phyloP scores from a whole-genome alignment of 495 filamentous ascomycete species.

The Penicillium herquei region DNA sequence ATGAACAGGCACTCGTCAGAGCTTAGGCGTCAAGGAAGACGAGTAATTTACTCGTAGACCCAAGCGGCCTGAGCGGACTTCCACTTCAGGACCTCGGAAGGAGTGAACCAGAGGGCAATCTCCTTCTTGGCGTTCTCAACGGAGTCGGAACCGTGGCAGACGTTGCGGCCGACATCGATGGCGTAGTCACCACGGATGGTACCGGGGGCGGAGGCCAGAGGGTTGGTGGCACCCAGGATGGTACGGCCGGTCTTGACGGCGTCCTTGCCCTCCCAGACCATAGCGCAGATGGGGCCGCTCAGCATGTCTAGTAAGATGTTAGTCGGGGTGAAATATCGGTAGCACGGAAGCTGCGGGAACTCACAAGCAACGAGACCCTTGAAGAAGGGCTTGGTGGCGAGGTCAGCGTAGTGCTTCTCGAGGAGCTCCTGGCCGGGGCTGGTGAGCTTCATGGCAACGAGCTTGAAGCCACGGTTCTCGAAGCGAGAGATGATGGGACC shows the following conservation, averaged over 20 bases:
- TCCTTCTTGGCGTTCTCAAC: constrained; percentile 99
- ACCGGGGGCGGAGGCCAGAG: constrained; percentile 84
- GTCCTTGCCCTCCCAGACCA: constrained; percentile 98
- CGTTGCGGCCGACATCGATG: constrained; percentile 91
- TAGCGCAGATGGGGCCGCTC: constrained; percentile 93
- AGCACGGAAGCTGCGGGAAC: constrained; percentile 19
- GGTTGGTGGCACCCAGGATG: constrained; percentile 98
- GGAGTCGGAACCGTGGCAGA: constrained; percentile 98
- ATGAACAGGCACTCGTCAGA: constrained; percentile 15
- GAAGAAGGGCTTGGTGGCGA: constrained; percentile 95
- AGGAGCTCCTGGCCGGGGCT: constrained; percentile 87
- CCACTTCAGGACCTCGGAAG: constrained; percentile 76
- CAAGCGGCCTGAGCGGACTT: constrained; percentile 78
- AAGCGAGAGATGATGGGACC: constrained; percentile 96
- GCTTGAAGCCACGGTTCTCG: constrained; percentile 96
- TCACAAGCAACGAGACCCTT: constrained; percentile 82
- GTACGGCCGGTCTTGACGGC: constrained; percentile 95
- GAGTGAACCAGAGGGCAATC: constrained; percentile 95
- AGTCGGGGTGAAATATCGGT: constrained; percentile 3
- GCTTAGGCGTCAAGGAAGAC: constrained; percentile 13
- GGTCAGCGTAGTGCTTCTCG: constrained; percentile 95
- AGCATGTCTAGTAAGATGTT: constrained; percentile 73
- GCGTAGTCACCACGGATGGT: constrained; percentile 93
- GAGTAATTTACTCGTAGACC: constrained; percentile 80
- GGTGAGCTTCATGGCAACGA: constrained; percentile 92